Conservation (phyloP, 192 early-diverging fungal species). For the Podila epicladia region DNA sequence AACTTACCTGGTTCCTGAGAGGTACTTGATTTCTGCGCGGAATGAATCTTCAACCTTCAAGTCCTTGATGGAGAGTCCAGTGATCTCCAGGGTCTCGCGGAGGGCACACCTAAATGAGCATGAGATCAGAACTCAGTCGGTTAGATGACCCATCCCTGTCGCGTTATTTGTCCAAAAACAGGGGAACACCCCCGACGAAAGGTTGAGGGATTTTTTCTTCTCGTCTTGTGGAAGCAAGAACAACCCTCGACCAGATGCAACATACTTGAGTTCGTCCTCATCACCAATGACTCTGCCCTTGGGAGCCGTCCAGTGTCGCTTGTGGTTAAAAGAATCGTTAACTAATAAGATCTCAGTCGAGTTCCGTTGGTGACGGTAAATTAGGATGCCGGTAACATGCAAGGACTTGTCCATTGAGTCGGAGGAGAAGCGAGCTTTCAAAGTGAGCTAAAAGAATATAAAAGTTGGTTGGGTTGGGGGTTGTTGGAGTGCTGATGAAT, state of each 20-base stretch:
- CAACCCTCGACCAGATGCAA: too few relatives aligned
- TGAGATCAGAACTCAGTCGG: background rate
- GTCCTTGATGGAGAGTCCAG: conserved; percentile 75
- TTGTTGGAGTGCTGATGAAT: background rate
- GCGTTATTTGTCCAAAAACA: background rate
- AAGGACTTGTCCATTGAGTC: conserved; percentile 60
- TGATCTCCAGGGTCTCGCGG: conserved; percentile 78
- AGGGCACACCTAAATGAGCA: conserved; percentile 72
- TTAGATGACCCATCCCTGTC: background rate
- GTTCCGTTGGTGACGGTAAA: conserved; percentile 75
- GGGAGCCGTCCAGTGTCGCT: conserved; percentile 85
- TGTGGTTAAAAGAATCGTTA: conserved; percentile 83
- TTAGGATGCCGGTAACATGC: conserved; percentile 73
- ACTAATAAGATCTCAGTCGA: conserved; percentile 83
- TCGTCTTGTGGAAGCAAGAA: too few relatives aligned
- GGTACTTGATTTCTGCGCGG: conserved; percentile 81
- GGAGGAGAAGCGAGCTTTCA: conserved; percentile 6
- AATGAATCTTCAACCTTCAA: conserved; percentile 77
- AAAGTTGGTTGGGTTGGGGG: background rate
- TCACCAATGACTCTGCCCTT: conserved; percentile 81
- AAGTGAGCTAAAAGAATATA: conserved; percentile 1
- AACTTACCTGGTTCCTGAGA: conserved; percentile 73
- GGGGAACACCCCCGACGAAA: too few relatives aligned
- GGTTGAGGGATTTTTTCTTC: too few relatives aligned
- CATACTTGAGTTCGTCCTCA: conserved; percentile 88